Evolutionary conservation across 2,329 filamentous ascomycete genomes (phyloP), one percentile per base, ranked within the genome.

Genomic region (Botryotinia narcissicola): DNA sequence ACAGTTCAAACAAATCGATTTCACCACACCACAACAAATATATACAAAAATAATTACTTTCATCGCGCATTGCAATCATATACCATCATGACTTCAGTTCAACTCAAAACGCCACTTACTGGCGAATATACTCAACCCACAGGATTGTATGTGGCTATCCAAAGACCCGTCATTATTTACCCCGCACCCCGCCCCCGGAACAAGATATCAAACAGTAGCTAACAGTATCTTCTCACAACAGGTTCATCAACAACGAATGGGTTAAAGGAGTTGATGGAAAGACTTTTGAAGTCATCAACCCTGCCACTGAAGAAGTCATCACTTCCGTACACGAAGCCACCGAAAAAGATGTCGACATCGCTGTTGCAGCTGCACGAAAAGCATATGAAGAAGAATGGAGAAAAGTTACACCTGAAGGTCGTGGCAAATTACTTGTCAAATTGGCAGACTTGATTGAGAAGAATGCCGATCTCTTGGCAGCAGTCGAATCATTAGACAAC

Each of bases 251-350:
- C 89, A 95, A 95, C 84, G 92, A 98, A 84, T 98, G 91, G 85
- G 89, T 97, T 77, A 90, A 92, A 83, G 87, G 90, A 82, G 90
- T 92, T 76, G 93, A 97, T 79, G 94, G 94, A 85, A 92, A 93
- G 88, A 94, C 91, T 78, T 96, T 97, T 81, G 94, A 97, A 85
- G 92, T 94, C 83, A 91, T 96, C 87, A 97, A 97, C 88, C 94
- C 94, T 74, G 81, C 91, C 77, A 93, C 89, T 77, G 95, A 97
- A 84, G 90, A 94, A 84, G 89, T 93, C 81, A 97, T 97, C 86
- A 89, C 87, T 86, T 91, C 90, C 72, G 93, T 97, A 79, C 86
- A 89, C 82, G 94, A 97, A 85, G 95, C 91, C 81, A 93, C 91
- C 77, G 94, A 97, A 87, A 94, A 97, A 87, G 93, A 96, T 85